Percentiles rank a stretch among this genome's conserved stretches.
Evolutionary conservation across 73 alveolate genomes (phyloP).

Genomic region (Paramecium tetraurelia): DNA sequence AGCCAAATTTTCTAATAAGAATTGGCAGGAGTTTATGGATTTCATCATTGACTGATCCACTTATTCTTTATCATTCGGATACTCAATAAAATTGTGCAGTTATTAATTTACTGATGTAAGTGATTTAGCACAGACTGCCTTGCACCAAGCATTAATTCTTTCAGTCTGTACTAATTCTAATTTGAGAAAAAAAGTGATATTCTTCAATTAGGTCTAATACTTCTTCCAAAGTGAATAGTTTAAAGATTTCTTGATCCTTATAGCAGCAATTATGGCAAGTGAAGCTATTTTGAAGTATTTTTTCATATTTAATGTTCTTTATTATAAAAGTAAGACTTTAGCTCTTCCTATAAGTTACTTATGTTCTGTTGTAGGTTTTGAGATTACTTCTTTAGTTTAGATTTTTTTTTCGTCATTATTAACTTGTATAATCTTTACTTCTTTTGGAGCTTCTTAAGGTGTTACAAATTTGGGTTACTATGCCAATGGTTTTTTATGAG

Average conservation of each 20-base stretch:
- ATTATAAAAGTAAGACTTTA: background rate
- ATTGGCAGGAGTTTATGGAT: background rate
- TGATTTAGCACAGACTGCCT: conserved; percentile 2
- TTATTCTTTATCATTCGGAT: background rate
- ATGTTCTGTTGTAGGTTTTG: background rate
- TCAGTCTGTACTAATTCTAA: background rate
- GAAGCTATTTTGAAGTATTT: background rate
- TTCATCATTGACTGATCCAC: background rate
- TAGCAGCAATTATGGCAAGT: background rate
- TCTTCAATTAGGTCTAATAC: background rate
- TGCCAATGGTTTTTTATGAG: background rate
- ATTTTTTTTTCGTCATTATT: background rate
- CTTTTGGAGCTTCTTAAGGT: background rate
- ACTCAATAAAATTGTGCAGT: background rate
- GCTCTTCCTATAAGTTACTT: background rate
- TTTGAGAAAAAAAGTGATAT: background rate
- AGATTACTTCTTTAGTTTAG: background rate
- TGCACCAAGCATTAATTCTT: background rate
- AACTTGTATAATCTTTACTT: background rate
- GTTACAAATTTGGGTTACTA: background rate
- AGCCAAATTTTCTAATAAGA: conserved; percentile 11
- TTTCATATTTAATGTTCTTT: background rate
- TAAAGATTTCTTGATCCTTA: background rate
- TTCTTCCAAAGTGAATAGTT: background rate
- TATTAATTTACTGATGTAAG: conserved; percentile 11